Base-by-base conservation (phyloP, 805 yeast genomes). In the Pichia gijzeniarum region DNA sequence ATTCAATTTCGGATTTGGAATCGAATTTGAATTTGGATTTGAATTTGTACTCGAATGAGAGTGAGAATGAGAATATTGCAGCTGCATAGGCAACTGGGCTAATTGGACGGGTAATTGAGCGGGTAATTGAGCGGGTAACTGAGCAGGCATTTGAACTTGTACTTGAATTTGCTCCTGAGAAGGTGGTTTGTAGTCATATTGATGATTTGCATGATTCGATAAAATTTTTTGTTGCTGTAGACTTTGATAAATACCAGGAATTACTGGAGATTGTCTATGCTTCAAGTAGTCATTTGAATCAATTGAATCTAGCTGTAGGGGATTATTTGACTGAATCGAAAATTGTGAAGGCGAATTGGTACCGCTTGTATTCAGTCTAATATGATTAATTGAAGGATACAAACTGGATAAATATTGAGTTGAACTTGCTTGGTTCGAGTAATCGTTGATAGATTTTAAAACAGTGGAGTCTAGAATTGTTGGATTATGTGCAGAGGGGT, bases 101-200 rank as follows among this genome's bases (percentile, higher is more conserved):
- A 25, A n/a, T 10, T 30, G n/a, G 20, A 5, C 5, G n/a, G 34
- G 38, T 14, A 4, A 8, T 14, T 27, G 19, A 13, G 20, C 22
- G 10, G 17, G n/a, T 21, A 6, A 34, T 13, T 41, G 28, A 19
- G 10, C 28, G 10, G 28, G 28, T 25, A 25, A 25, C 28, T 25
- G 28, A 25, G 10, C 28, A 7, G 6, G 28, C 10, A 10, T 6
- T 25, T 7, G 28, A 25, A 10, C 28, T 6, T 25, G 28, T 25
- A 25, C 28, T 10, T 25, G 28, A 38, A n/a, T 32, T n/a, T 32
- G 58, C 28, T 48, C 50, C n/a, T 47, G 51, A 22, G 27, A 16
- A n/a, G 51, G 57, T 32, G 43, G 43, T 35, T 45, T 51, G 30
- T 39, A 54, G 16, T 42, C 48, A 16, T 37, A 32, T 22, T 46